These are phyloP conservation scores for Solanum chiquidenum DNA, from an alignment of 257 asterid species.

Conservation along the genomic window DNA sequence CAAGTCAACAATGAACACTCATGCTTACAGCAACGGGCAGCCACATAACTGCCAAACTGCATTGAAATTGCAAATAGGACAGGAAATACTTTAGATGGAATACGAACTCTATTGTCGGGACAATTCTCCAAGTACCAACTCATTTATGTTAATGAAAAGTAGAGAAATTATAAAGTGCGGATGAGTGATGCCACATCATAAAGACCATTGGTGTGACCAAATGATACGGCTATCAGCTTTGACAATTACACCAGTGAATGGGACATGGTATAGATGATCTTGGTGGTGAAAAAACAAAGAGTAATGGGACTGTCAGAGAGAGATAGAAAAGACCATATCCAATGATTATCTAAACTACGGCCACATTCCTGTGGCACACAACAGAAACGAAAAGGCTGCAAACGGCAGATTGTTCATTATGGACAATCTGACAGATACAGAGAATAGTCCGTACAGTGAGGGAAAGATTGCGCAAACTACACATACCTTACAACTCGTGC, in stretches of 20 bases:
- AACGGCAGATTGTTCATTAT: background rate
- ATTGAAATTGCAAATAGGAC: background rate
- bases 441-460: background rate
- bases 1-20: background rate
- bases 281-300: background rate
- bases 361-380: background rate
- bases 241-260: background rate
- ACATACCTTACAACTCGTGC: slow-evolving; percentile 36
- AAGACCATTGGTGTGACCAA: background rate
- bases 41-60: background rate
- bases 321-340: background rate
- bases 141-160: background rate
- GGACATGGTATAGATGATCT: background rate
- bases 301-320: background rate
- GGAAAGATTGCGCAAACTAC: background rate
- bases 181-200: background rate
- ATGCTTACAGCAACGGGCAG: background rate
- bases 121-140: background rate
- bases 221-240: background rate
- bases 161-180: background rate
- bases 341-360: background rate
- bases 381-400: background rate
- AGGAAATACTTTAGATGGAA: background rate
- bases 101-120: background rate
- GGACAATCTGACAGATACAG: background rate